Conservation (phyloP, 169 alveolate genomes). For the Ichthyophthirius multifiliis region DNA sequence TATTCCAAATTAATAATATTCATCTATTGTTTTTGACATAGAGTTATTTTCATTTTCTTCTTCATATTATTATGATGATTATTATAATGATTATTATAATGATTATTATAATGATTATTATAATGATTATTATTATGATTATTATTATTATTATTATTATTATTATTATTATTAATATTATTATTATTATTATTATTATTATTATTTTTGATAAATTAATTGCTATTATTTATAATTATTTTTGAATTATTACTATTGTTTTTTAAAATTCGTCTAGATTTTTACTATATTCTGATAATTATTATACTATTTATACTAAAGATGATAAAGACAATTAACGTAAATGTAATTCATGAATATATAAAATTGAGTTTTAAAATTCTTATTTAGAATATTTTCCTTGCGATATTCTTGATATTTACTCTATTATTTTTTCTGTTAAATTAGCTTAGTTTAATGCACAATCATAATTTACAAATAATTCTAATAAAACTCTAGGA, state of each 20-base stretch:
- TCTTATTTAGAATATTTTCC: conserved; percentile 69
- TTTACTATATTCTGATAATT: neutral
- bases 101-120: neutral
- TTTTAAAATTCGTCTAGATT: too few relatives aligned
- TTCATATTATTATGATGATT: neutral
- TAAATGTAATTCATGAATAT: conserved; percentile 26
- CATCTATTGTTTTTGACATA: neutral
- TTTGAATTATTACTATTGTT: too few relatives aligned
- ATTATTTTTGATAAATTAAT: too few relatives aligned
- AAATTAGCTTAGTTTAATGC: conserved; percentile 57
- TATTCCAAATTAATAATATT: neutral
- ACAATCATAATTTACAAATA: conserved; percentile 86
- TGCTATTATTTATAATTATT: too few relatives aligned
- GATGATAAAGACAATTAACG: neutral
- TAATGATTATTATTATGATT: too few relatives aligned
- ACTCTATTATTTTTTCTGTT: conserved; percentile 56
- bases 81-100: neutral
- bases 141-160: too few relatives aligned
- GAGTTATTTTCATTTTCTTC: neutral
- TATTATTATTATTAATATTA: too few relatives aligned
- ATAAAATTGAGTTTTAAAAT: conserved; percentile 46
- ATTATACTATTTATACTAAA: neutral
- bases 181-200: too few relatives aligned
- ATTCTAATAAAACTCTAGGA: conserved; percentile 69
- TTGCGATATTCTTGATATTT: conserved; percentile 67